Evolutionary conservation across 225 moss, liverwort and hornwort species (phyloP).

Genomic region (Bryoerythrophyllum caledonicum): DNA sequence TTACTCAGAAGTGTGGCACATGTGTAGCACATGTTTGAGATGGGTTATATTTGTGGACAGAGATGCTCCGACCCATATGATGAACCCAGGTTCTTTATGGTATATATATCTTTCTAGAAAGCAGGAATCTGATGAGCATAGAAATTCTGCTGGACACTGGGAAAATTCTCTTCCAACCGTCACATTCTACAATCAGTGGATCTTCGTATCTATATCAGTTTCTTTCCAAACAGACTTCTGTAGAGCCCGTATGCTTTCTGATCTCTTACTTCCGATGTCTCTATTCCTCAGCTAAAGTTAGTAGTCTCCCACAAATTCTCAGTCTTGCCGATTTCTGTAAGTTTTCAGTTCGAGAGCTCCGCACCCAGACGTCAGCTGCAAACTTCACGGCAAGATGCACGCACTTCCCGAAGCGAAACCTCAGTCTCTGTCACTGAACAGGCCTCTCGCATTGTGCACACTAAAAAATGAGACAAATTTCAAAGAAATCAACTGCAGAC

Average conservation of each 20-base stretch:
- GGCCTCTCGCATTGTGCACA: neutral
- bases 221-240: neutral
- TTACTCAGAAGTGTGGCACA: neutral
- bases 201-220: neutral
- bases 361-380: neutral
- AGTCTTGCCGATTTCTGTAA: neutral
- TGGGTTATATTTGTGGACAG: neutral
- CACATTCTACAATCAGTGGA: neutral
- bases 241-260: neutral
- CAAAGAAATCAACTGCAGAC: neutral
- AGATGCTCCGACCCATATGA: neutral
- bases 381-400: neutral
- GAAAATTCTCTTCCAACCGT: neutral
- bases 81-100: neutral
- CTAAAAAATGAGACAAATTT: conserved; percentile 8
- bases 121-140: neutral
- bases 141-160: neutral
- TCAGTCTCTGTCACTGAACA: neutral
- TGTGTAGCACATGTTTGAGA: neutral
- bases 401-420: neutral
- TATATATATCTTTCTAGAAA: neutral
- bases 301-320: neutral
- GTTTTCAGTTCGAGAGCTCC: neutral
- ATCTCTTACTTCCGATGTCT: conserved; percentile 2
- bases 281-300: neutral